Base-by-base conservation (phyloP, 345 rosid species). In the Boechera retrofracta region DNA sequence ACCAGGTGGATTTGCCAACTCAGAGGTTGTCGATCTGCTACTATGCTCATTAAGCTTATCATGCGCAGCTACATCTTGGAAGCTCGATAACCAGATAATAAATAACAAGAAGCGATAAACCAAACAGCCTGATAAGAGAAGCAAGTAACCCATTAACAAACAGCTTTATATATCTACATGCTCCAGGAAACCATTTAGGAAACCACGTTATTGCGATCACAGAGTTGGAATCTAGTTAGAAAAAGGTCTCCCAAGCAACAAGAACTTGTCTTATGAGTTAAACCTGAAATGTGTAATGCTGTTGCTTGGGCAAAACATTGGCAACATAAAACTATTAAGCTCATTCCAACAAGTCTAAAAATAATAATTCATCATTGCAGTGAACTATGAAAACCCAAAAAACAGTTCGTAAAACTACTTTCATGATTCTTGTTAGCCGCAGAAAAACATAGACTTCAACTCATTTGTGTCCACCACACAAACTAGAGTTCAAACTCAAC, bases 1-100 rank as follows among this genome's bases (percentile, higher is more conserved):
- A 42, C 74, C 81, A 18, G 98, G 97, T 55, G 98, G 91, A 74
- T 83, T 83, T 51, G 93, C 91, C 48, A 89, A 79, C 82, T 84
- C 89, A 67, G 87, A 72, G 24, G 81, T 71, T 3, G 92, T 79
- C 13, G 89, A 82, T 49, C 77, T 73, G 74, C 83, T 91, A 77
- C 74, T 87, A 53, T 84, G 77, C 64, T 82, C 81, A 65, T 81
- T 49, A 41, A 74, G 33, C 47, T 69, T 82, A 75, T 79, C 82
- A 70, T 70, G 70, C 6, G 91, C 81, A 67, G 71, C 76, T 81
- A 82, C 86, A 85, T 90, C 92, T 79, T 86, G 90, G 79, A 90
- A 84, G 80, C 83, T 79, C 9, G 84, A 89, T 77, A 89, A 53
- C 92, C 91, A 92, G 68, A 89, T 76, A 33, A 86, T 81, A 71